Conservation (phyloP, 441 rosid species). For the Gossypium aridum region DNA sequence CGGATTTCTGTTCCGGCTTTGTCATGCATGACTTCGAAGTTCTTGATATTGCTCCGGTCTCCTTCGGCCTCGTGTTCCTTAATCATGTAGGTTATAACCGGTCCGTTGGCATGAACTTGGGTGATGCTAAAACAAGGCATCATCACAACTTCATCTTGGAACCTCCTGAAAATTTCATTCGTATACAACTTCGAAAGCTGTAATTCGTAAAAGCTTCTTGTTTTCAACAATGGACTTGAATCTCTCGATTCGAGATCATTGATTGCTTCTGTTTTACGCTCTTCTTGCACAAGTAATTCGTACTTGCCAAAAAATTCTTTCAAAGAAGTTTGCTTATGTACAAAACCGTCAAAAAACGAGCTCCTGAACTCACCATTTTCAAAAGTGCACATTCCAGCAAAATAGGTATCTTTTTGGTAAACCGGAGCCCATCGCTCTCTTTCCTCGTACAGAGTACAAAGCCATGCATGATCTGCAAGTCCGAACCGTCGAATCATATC, state of each 20-base stretch:
- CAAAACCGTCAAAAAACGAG: constrained; percentile 48
- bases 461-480: constrained; percentile 42
- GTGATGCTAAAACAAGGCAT: constrained; percentile 57
- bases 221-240: constrained; percentile 40
- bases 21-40: constrained; percentile 59
- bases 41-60: constrained; percentile 27
- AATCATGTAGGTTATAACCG: constrained; percentile 37
- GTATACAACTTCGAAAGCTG: constrained; percentile 74
- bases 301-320: constrained; percentile 55
- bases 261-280: constrained; percentile 44
- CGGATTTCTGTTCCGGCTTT: constrained; percentile 55
- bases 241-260: constrained; percentile 51
- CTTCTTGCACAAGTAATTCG: constrained; percentile 48
- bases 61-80: constrained; percentile 51
- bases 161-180: constrained; percentile 54
- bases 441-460: constrained; percentile 43
- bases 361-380: constrained; percentile 35
- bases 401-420: constrained; percentile 60
- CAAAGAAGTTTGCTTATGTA: constrained; percentile 53
- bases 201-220: constrained; percentile 53
- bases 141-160: constrained; percentile 60
- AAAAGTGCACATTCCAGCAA: constrained; percentile 52
- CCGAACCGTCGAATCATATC: constrained; percentile 45
- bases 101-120: constrained; percentile 45
- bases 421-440: constrained; percentile 76